phyloP scores from a whole-genome alignment of 2,329 filamentous ascomycete species.

The Fusarium subtropicale region DNA sequence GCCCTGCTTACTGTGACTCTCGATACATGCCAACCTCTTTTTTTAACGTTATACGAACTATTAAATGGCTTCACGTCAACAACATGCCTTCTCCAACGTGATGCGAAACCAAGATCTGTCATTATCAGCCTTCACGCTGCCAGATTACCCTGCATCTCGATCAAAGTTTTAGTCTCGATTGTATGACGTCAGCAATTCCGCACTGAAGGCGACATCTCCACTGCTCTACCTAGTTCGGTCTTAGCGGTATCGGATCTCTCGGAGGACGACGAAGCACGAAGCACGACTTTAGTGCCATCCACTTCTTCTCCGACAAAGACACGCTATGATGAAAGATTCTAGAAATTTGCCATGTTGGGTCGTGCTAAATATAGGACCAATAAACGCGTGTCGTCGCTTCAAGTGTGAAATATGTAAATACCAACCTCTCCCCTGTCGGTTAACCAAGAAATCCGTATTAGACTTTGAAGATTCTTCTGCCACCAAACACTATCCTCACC shows the following conservation, averaged over 20 bases:
- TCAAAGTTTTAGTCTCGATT: neutral
- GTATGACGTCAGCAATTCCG: neutral
- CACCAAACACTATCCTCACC: too few species aligned
- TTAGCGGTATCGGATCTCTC: neutral
- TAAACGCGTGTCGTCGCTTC: neutral
- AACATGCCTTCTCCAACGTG: too few species aligned
- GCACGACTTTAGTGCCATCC: neutral
- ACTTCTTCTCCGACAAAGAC: conserved; percentile 6
- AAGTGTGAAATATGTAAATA: neutral
- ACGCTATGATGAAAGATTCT: conserved; percentile 4
- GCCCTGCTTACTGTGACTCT: too few species aligned
- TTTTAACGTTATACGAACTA: too few species aligned
- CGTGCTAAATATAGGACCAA: neutral
- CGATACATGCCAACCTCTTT: too few species aligned
- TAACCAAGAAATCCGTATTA: too few species aligned
- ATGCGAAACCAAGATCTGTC: too few species aligned
- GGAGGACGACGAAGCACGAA: neutral
- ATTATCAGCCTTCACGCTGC: neutral
- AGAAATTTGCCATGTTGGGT: neutral
- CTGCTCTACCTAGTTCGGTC: too few species aligned
- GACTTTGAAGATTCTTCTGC: too few species aligned
- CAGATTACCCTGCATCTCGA: neutral
- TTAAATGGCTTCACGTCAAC: too few species aligned
- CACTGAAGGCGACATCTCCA: neutral
- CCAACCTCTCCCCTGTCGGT: neutral